These are phyloP conservation scores for Solanum dulcamara DNA, from an alignment of 257 asterid genomes.

Conservation along the genomic window DNA sequence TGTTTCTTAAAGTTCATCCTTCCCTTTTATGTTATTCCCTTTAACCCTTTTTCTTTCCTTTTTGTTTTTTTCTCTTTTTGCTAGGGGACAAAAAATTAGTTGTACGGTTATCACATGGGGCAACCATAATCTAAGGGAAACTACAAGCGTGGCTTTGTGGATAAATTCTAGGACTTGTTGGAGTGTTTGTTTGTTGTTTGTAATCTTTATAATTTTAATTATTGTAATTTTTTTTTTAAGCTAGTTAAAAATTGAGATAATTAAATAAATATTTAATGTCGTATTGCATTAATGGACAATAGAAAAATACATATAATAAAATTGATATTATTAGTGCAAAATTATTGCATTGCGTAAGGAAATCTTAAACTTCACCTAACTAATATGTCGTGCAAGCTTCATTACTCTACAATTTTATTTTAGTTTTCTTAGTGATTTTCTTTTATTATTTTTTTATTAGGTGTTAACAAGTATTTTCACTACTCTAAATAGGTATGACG, in stretches of 20 bases:
- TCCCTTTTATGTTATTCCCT: neutral
- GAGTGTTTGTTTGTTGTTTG: neutral
- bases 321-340: neutral
- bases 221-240: neutral
- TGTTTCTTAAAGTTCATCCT: neutral
- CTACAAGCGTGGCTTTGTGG: conserved; percentile 13
- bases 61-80: neutral
- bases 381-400: neutral
- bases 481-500: neutral
- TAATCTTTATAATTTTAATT: neutral
- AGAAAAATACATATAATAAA: neutral
- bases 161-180: conserved; percentile 14
- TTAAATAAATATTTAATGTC: conserved; percentile 7
- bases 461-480: neutral
- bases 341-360: neutral
- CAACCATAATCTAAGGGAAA: conserved; percentile 19
- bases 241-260: neutral
- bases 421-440: neutral
- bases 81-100: conserved; percentile 17
- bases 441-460: neutral
- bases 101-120: conserved; percentile 37
- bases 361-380: neutral
- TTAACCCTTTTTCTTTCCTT: neutral
- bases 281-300: conserved; percentile 3
- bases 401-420: neutral